These are phyloP conservation scores for Paulownia fortunei DNA, from an alignment of 257 asterid genomes.

Conservation along the genomic window DNA sequence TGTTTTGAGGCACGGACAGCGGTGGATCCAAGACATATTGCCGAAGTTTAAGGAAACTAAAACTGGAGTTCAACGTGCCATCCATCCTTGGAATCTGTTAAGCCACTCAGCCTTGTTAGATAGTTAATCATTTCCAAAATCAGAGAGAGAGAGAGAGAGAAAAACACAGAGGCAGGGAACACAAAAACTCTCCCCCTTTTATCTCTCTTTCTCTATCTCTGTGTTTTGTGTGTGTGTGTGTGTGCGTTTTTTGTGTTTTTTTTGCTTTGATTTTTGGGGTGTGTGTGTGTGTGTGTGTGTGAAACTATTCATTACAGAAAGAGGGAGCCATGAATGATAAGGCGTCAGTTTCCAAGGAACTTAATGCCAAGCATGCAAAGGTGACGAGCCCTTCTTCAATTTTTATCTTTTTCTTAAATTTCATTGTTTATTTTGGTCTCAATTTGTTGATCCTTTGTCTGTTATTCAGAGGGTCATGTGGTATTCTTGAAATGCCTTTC, in stretches of 20 bases:
- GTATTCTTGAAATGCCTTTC: slow-evolving; percentile 13
- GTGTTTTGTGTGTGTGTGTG: background rate
- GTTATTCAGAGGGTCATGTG: background rate
- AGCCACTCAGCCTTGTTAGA: slow-evolving; percentile 34
- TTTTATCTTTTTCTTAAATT: background rate
- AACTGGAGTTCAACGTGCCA: slow-evolving; percentile 15
- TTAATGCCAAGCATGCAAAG: slow-evolving; percentile 81
- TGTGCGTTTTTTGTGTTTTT: background rate
- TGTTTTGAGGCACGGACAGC: background rate
- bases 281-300: background rate
- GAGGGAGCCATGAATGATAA: slow-evolving; percentile 68
- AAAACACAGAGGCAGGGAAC: slow-evolving; percentile 20
- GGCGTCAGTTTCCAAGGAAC: slow-evolving; percentile 86
- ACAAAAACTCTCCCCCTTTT: background rate
- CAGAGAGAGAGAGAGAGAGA: slow-evolving; percentile 22
- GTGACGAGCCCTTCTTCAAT: slow-evolving; percentile 35
- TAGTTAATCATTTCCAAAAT: slow-evolving; percentile 20
- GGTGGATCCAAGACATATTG: background rate
- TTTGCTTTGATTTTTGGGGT: background rate
- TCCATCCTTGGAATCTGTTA: slow-evolving; percentile 45
- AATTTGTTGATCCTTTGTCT: background rate
- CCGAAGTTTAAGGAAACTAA: slow-evolving; percentile 34
- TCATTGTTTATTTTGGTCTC: background rate
- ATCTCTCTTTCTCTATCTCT: slow-evolving; percentile 29
- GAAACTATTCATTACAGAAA: slow-evolving; percentile 10